A percentile compares a stretch with the other conserved stretches of the same genome.
Evolutionary conservation across 2,329 filamentous ascomycete genomes (phyloP).

Genomic region (Penicillium sp.): DNA sequence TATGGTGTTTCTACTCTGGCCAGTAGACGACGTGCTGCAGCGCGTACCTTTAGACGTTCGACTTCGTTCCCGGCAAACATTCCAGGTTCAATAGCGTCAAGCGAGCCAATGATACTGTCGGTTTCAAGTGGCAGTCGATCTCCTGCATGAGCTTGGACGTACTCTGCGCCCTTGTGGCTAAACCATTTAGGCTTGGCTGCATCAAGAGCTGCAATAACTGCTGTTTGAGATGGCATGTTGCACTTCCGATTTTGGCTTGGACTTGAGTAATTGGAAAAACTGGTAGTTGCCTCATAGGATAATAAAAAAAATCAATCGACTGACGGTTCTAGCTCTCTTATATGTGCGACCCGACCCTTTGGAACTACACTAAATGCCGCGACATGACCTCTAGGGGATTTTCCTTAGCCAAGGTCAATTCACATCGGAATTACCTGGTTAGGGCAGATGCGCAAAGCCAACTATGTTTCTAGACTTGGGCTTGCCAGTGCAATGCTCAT

Average conservation of each 20-base stretch:
- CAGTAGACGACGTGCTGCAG: conserved; percentile 30
- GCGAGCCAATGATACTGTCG: conserved; percentile 15
- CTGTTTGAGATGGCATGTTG: conserved; percentile 13
- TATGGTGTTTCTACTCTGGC: conserved; percentile 33
- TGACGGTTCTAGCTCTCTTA: not conserved
- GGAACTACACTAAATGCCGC: not conserved
- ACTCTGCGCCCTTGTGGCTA: not conserved
- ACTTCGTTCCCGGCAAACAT: conserved; percentile 21
- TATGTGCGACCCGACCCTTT: not conserved
- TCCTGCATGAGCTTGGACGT: not conserved
- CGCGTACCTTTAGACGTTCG: conserved; percentile 25
- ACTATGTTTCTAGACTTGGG: not conserved
- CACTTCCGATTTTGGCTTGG: not conserved
- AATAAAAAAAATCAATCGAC: not conserved
- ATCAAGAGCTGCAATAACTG: not conserved
- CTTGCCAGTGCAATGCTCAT: not conserved
- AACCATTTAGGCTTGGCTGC: not conserved
- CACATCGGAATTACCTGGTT: not conserved
- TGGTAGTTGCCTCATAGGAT: not conserved
- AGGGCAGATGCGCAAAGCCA: not conserved
- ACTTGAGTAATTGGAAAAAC: not conserved
- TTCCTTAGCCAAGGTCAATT: not conserved
- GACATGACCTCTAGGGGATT: not conserved
- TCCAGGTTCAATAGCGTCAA: conserved; percentile 19
- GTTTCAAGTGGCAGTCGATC: conserved; percentile 1